Evolutionary conservation across 2,329 filamentous ascomycete genomes (phyloP).

Genomic region (Beauveria varroae): DNA sequence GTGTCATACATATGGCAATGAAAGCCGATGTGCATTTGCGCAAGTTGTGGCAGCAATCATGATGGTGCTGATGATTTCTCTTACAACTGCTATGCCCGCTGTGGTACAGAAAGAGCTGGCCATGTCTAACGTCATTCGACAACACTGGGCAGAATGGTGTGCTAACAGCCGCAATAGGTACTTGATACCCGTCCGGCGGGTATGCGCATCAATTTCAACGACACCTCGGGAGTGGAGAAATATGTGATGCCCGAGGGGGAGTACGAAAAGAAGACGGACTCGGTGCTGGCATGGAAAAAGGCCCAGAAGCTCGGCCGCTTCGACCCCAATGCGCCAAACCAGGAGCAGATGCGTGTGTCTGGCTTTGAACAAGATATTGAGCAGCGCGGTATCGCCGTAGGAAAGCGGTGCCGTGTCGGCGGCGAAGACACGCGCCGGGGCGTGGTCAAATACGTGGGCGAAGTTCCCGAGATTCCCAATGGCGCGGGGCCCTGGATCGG

Average conservation of each 20-base stretch:
- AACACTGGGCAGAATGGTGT: background rate
- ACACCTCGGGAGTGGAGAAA: slow-evolving; percentile 76
- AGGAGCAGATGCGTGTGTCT: slow-evolving; percentile 64
- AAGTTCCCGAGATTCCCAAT: slow-evolving; percentile 65
- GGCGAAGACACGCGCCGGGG: slow-evolving; percentile 64
- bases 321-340: slow-evolving; percentile 71
- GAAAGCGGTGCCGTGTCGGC: slow-evolving; percentile 57
- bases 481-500: slow-evolving; percentile 64
- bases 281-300: slow-evolving; percentile 92
- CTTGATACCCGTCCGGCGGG: slow-evolving; percentile 69
- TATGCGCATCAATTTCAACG: slow-evolving; percentile 71
- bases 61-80: too few species aligned
- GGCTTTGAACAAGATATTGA: slow-evolving; percentile 63
- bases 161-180: slow-evolving; percentile 46
- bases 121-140: background rate
- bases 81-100: background rate
- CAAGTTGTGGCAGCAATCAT: background rate
- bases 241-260: slow-evolving; percentile 80
- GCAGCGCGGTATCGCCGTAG: slow-evolving; percentile 57
- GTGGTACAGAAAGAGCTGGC: background rate
- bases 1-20: background rate
- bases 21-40: too few species aligned
- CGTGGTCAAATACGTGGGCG: slow-evolving; percentile 62
- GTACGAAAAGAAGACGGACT: slow-evolving; percentile 81
- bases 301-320: slow-evolving; percentile 93